A percentile compares a stretch with the other conserved stretches of the same genome.
Conservation (phyloP, 345 rosid genomes). For the Gynandropsis gynandra region DNA sequence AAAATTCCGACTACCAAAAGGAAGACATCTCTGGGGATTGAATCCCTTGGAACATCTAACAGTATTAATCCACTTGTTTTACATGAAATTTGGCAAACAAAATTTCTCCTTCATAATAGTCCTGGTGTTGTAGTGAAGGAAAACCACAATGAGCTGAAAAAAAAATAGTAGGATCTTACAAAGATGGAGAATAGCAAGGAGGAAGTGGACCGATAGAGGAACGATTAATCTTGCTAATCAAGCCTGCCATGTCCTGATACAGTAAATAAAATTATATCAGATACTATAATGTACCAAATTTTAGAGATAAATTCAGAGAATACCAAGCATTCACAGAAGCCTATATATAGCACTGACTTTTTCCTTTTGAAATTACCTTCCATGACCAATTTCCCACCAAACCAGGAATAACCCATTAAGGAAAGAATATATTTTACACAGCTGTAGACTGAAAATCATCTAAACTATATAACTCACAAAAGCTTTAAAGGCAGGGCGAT, state of each 20-base stretch:
- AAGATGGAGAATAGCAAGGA: constrained; percentile 81
- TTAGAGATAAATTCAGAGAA: background rate
- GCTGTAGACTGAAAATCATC: background rate
- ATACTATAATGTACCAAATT: background rate
- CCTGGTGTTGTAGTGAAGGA: background rate
- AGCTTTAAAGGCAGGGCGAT: constrained; percentile 97
- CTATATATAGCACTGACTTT: constrained; percentile 10
- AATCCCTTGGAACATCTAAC: background rate
- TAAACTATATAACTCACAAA: constrained; percentile 50
- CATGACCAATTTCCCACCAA: constrained; percentile 3
- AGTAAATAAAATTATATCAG: constrained; percentile 21
- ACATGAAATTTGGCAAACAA: background rate
- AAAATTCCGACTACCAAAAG: constrained; percentile 3
- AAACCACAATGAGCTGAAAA: constrained; percentile 5
- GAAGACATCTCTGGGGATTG: background rate
- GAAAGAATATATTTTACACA: constrained; percentile 13
- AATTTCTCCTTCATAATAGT: background rate
- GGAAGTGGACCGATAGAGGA: constrained; percentile 97
- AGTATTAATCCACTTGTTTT: background rate
- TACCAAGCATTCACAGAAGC: constrained; percentile 1
- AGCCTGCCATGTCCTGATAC: constrained; percentile 96
- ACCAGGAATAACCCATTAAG: constrained; percentile 5
- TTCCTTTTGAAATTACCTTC: constrained; percentile 7
- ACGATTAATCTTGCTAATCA: constrained; percentile 96
- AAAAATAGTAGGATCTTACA: constrained; percentile 46